phyloP scores from a whole-genome alignment of 495 filamentous ascomycete genomes.

The Tetracladium setigerum region DNA sequence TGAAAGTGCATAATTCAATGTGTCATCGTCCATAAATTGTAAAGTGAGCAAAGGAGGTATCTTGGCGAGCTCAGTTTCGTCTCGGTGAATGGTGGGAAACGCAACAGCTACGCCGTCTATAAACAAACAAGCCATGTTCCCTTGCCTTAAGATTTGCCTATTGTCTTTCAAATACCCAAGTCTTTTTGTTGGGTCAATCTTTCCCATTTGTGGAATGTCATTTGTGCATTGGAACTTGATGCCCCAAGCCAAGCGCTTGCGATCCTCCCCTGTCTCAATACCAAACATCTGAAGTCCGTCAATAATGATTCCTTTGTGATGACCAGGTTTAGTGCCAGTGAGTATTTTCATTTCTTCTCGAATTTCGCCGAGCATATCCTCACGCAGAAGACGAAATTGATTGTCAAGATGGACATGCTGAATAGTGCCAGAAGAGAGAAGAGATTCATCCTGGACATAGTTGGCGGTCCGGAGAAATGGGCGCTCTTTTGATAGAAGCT shows the following conservation, averaged over 20 bases:
- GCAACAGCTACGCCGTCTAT: constrained; percentile 43
- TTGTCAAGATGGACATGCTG: constrained; percentile 55
- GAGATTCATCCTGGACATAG: constrained; percentile 27
- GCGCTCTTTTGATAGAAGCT: constrained; percentile 48
- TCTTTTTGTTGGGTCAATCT: constrained; percentile 22
- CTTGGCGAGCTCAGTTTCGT: constrained; percentile 41
- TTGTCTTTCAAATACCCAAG: constrained; percentile 42
- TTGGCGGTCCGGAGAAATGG: constrained; percentile 51
- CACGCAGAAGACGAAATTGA: constrained; percentile 69
- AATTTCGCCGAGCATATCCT: constrained; percentile 66
- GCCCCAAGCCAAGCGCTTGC: constrained; percentile 31
- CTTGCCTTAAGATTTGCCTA: constrained; percentile 46
- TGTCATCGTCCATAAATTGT: constrained; percentile 37
- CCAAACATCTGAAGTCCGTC: constrained; percentile 23
- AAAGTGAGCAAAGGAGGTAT: constrained; percentile 44
- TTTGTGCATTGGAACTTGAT: constrained; percentile 35
- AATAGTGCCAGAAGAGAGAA: not conserved
- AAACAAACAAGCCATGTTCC: constrained; percentile 53
- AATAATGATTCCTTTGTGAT: constrained; percentile 24
- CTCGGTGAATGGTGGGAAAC: constrained; percentile 53
- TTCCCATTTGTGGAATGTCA: constrained; percentile 37
- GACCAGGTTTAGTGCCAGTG: constrained; percentile 30
- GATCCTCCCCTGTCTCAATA: constrained; percentile 19
- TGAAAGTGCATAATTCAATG: constrained; percentile 27
- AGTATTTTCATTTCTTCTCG: constrained; percentile 47